Conservation (phyloP, 495 filamentous ascomycete species). For the Penicillium diatomitis region DNA sequence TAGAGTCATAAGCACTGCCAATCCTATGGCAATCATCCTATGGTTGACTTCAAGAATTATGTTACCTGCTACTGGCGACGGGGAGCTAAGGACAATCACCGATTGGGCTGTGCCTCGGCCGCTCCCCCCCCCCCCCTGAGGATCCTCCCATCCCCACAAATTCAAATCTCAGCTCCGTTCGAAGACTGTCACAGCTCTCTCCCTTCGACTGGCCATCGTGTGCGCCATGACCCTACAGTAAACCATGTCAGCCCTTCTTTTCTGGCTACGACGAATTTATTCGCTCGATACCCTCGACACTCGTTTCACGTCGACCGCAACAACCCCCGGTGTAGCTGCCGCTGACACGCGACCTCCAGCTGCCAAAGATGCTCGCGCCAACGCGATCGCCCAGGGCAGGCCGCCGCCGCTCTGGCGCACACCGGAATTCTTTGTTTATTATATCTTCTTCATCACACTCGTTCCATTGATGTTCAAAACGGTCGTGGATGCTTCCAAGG, state of each 20-base stretch:
- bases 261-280: slow-evolving; percentile 50
- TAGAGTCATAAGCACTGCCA: no score
- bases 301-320: slow-evolving; percentile 68
- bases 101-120: no score
- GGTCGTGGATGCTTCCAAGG: slow-evolving; percentile 75
- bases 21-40: no score
- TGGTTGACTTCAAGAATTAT: no score
- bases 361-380: slow-evolving; percentile 37
- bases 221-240: slow-evolving; percentile 27
- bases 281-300: slow-evolving; percentile 90
- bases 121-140: no score
- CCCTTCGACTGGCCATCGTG: neutral
- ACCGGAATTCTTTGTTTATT: slow-evolving; percentile 79
- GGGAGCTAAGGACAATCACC: no score
- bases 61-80: no score
- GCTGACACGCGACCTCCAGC: slow-evolving; percentile 35
- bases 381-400: slow-evolving; percentile 34
- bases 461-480: slow-evolving; percentile 89
- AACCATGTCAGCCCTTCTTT: slow-evolving; percentile 25
- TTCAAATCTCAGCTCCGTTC: no score
- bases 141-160: no score
- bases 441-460: slow-evolving; percentile 53
- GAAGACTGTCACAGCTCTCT: neutral
- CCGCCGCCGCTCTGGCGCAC: slow-evolving; percentile 70
- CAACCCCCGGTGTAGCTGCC: slow-evolving; percentile 49